Conservation (phyloP, 768 basidiomycete genomes). For the Symmetrospora coprosmae region DNA sequence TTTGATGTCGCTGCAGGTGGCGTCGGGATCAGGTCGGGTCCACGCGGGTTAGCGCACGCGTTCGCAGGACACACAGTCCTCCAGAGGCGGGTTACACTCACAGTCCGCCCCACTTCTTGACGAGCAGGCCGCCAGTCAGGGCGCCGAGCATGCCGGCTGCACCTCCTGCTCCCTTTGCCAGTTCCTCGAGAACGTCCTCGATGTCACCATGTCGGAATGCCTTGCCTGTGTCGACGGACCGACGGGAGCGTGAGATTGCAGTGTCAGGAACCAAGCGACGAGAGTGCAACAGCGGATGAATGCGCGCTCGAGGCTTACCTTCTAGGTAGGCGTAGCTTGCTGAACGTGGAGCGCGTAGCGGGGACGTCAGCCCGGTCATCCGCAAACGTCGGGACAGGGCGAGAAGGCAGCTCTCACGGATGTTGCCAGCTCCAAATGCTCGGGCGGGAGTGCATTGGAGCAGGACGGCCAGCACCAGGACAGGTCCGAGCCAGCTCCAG, state of each 20-base stretch:
- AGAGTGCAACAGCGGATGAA: background rate
- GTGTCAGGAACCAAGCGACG: background rate
- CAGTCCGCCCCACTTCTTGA: slow-evolving; percentile 39
- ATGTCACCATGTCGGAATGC: slow-evolving; percentile 74
- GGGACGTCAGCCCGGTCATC: slow-evolving; percentile 23
- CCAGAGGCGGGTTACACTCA: slow-evolving; percentile 57
- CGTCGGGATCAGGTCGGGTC: slow-evolving; percentile 39
- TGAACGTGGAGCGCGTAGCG: slow-evolving; percentile 24
- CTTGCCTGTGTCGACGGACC: too few relatives aligned
- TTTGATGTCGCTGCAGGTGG: slow-evolving; percentile 45
- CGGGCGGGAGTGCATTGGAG: slow-evolving; percentile 28
- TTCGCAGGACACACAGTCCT: background rate
- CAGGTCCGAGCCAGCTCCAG: background rate
- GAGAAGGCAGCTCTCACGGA: too few relatives aligned
- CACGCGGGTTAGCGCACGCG: slow-evolving; percentile 45
- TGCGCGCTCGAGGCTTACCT: slow-evolving; percentile 38
- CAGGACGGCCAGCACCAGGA: background rate
- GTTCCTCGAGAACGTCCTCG: slow-evolving; percentile 34
- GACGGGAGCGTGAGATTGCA: too few relatives aligned
- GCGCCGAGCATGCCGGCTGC: slow-evolving; percentile 30
- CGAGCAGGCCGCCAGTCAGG: slow-evolving; percentile 26
- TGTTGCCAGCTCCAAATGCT: slow-evolving; percentile 74
- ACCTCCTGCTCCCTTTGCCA: slow-evolving; percentile 34
- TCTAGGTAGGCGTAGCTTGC: slow-evolving; percentile 68
- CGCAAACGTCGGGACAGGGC: slow-evolving; percentile 37